Evolutionary conservation across 805 yeast species (phyloP).

Genomic region (Saccharomycopsis sp.): DNA sequence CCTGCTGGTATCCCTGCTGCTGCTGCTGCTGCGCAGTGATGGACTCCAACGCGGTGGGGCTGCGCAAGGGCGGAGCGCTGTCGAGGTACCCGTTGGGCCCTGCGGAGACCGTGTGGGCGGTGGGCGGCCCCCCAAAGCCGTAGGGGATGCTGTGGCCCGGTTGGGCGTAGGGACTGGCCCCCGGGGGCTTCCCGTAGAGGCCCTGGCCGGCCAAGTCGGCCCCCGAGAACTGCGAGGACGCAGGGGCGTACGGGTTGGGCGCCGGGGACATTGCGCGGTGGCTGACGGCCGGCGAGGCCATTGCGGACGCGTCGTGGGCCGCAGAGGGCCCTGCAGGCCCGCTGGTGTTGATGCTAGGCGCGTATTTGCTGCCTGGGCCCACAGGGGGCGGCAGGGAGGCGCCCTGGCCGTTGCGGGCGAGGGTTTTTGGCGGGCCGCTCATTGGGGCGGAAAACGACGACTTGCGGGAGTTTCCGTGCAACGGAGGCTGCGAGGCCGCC

Average conservation of each 20-base stretch:
- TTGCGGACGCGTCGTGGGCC: not conserved
- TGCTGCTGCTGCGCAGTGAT: conserved; percentile 25
- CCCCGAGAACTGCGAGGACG: not conserved
- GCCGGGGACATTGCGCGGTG: conserved; percentile 1
- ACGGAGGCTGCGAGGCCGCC: conserved; percentile 24
- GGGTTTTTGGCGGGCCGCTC: conserved; percentile 21
- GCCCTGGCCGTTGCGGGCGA: conserved; percentile 21
- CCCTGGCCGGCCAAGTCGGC: conserved; percentile 10
- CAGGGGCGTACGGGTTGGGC: conserved; percentile 9
- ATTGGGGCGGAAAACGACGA: conserved; percentile 32
- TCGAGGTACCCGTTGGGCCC: conserved; percentile 16
- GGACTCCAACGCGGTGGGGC: conserved; percentile 24
- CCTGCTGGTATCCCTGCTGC: conserved; percentile 21
- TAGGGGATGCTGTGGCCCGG: conserved; percentile 35
- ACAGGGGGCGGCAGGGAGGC: conserved; percentile 29
- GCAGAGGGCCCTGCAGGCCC: not conserved
- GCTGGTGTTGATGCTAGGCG: conserved; percentile 22
- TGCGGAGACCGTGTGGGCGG: conserved; percentile 6
- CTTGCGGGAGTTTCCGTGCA: conserved; percentile 25
- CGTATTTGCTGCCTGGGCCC: conserved; percentile 27
- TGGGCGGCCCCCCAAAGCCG: conserved; percentile 29
- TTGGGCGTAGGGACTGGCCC: conserved; percentile 25
- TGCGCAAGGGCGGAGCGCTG: conserved; percentile 15
- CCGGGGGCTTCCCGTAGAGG: conserved; percentile 20
- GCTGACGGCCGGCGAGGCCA: conserved; percentile 17